Evolutionary conservation across 495 filamentous ascomycete species (phyloP).

Genomic region (Clavariopsis aquatica): DNA sequence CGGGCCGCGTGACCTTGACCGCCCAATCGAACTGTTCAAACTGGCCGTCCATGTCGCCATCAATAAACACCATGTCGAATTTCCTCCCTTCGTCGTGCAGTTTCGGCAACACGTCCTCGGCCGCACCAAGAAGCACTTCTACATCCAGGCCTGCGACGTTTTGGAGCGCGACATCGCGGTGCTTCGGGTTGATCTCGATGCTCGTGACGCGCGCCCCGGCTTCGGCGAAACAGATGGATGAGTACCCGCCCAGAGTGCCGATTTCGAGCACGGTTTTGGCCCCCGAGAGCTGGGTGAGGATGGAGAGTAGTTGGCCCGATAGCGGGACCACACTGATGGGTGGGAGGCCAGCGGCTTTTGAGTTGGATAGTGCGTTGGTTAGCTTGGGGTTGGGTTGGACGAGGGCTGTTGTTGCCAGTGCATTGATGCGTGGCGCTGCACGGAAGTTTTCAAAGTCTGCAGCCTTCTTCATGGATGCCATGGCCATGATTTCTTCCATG

Average conservation of each 20-base stretch:
- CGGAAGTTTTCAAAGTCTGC: background rate
- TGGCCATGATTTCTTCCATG: too few relatives aligned
- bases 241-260: constrained; percentile 57
- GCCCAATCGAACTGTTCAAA: constrained; percentile 53
- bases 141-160: constrained; percentile 49
- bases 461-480: too few relatives aligned
- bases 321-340: constrained; percentile 47
- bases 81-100: constrained; percentile 46
- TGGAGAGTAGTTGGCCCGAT: constrained; percentile 50
- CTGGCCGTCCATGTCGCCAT: constrained; percentile 55
- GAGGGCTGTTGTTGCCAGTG: background rate
- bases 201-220: constrained; percentile 50
- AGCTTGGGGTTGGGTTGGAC: background rate
- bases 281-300: constrained; percentile 34
- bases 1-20: constrained; percentile 45
- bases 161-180: constrained; percentile 48
- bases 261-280: constrained; percentile 54
- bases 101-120: constrained; percentile 48
- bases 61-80: constrained; percentile 57
- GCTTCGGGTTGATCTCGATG: constrained; percentile 49
- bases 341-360: constrained; percentile 16
- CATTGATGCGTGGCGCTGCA: background rate
- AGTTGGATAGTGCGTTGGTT: background rate
- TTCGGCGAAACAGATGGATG: constrained; percentile 54
- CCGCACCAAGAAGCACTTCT: constrained; percentile 52